phyloP scores from a whole-genome alignment of 1,284 basidiomycete species.

The Inonotus hispidus region DNA sequence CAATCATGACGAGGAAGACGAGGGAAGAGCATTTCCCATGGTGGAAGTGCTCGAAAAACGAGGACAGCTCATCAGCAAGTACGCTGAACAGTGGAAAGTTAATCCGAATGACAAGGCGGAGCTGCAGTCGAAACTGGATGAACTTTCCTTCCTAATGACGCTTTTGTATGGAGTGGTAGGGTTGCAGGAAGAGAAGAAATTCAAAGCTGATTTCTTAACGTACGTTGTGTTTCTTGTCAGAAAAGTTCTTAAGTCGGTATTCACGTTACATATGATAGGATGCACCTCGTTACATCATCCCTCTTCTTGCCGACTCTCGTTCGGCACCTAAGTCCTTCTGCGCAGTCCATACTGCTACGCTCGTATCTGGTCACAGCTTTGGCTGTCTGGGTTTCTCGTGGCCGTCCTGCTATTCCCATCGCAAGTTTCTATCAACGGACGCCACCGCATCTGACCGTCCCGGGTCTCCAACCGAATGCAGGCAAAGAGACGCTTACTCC shows the following conservation, averaged over 20 bases:
- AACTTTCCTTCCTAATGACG: slow-evolving; percentile 37
- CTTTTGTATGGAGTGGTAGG: slow-evolving; percentile 41
- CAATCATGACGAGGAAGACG: slow-evolving; percentile 15
- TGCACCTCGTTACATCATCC: slow-evolving; percentile 43
- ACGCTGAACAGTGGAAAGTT: slow-evolving; percentile 45
- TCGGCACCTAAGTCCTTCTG: slow-evolving; percentile 24
- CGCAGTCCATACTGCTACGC: slow-evolving; percentile 33
- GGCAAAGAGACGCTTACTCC: slow-evolving; percentile 31
- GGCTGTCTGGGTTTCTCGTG: slow-evolving; percentile 34
- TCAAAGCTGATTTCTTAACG: slow-evolving; percentile 23
- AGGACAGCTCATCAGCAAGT: slow-evolving; percentile 36
- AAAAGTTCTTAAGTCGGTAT: background rate
- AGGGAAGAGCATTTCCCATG: slow-evolving; percentile 14
- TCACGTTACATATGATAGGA: slow-evolving; percentile 22
- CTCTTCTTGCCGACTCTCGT: slow-evolving; percentile 37
- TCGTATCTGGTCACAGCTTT: slow-evolving; percentile 35
- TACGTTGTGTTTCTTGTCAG: slow-evolving; percentile 1
- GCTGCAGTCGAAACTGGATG: slow-evolving; percentile 31
- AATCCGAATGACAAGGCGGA: slow-evolving; percentile 26
- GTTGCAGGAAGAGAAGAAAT: slow-evolving; percentile 23
- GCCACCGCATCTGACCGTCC: slow-evolving; percentile 24
- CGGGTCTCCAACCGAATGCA: slow-evolving; percentile 30
- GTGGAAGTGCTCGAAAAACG: slow-evolving; percentile 29
- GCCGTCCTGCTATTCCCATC: slow-evolving; percentile 33
- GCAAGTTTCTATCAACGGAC: slow-evolving; percentile 31